phyloP scores from a whole-genome alignment of 2,329 filamentous ascomycete genomes.

The Graphilbum ipis-grandicollis region DNA sequence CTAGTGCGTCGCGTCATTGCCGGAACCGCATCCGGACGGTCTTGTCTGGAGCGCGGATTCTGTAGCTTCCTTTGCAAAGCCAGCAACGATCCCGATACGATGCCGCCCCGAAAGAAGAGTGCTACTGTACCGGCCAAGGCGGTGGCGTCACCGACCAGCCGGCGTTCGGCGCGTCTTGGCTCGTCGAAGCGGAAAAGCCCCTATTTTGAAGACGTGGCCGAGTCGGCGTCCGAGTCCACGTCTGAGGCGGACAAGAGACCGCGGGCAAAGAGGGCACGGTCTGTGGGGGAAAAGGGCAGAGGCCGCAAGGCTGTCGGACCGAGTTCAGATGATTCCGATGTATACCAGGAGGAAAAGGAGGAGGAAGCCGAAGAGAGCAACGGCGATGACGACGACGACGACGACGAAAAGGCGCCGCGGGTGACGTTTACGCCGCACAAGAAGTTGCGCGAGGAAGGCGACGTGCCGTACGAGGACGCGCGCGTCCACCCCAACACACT shows the following conservation, averaged over 20 bases:
- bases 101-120: constrained; percentile 23
- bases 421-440: constrained; percentile 24
- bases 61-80: too few relatives aligned
- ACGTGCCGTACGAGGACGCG: constrained; percentile 31
- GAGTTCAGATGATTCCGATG: constrained; percentile 12
- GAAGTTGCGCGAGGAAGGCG: constrained; percentile 21
- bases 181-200: constrained; percentile 27
- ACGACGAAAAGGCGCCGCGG: constrained; percentile 17
- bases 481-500: constrained; percentile 40
- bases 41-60: too few relatives aligned
- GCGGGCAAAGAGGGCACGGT: constrained; percentile 7
- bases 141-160: constrained; percentile 16
- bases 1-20: background rate
- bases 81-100: too few relatives aligned
- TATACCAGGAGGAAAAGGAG: constrained; percentile 14
- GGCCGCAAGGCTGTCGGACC: too few relatives aligned
- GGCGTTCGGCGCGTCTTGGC: constrained; percentile 29
- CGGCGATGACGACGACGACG: constrained; percentile 18
- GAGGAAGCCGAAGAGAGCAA: constrained; percentile 14
- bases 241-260: constrained; percentile 11
- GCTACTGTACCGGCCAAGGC: constrained; percentile 13
- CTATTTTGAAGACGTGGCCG: constrained; percentile 27
- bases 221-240: background rate
- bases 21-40: background rate
- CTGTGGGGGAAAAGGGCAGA: too few relatives aligned